These are phyloP conservation scores for Penicillium sp. DNA, from an alignment of 2,329 filamentous ascomycete species.

Conservation along the genomic window DNA sequence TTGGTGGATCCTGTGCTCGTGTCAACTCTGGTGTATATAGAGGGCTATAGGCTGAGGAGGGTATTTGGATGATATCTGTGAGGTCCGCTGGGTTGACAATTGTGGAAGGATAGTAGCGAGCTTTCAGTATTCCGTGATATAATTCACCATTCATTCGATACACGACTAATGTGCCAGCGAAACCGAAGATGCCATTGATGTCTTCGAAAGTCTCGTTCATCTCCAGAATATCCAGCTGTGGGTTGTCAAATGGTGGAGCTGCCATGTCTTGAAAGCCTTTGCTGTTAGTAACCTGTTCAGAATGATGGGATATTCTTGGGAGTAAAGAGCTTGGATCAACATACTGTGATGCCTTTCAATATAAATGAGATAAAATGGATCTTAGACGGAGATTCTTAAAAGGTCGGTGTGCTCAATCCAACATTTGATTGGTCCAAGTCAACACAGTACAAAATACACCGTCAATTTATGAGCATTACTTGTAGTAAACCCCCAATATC, in stretches of 20 bases:
- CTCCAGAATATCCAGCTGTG: neutral
- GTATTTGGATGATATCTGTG: neutral
- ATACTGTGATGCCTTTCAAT: neutral
- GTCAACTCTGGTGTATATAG: neutral
- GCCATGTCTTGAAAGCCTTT: neutral
- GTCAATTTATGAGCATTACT: neutral
- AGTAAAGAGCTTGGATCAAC: neutral
- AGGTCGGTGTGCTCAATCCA: neutral
- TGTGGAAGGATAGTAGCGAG: neutral
- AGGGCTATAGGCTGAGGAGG: neutral
- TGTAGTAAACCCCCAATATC: neutral
- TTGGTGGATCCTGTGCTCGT: neutral
- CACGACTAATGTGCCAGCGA: neutral
- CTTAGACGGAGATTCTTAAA: neutral
- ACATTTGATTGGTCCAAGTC: neutral
- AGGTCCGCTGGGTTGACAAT: neutral
- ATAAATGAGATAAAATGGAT: neutral
- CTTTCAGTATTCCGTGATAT: neutral
- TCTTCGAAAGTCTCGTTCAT: neutral
- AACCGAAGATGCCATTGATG: neutral
- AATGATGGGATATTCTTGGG: neutral
- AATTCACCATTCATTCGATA: neutral
- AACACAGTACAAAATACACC: neutral
- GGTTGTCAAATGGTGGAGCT: neutral
- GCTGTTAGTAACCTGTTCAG: neutral